Percentiles rank a stretch among this genome's conserved stretches.
Evolutionary conservation across 2,329 filamentous ascomycete genomes (phyloP).

Genomic region (Aureobasidium sp.): DNA sequence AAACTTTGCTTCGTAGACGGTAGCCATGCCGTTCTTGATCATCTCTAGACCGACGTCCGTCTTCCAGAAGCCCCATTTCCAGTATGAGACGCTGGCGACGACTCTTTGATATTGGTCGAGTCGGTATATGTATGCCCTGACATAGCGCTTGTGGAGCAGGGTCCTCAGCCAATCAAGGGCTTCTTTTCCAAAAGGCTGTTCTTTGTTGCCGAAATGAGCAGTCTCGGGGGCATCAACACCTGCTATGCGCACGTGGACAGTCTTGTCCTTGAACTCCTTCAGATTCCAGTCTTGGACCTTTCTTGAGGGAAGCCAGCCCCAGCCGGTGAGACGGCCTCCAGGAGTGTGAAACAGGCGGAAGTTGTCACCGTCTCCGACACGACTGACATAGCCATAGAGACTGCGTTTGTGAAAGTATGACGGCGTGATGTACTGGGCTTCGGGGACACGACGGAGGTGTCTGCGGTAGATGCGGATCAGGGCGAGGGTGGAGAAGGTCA

Average conservation of each 20-base stretch:
- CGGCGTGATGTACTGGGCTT: conserved; percentile 66
- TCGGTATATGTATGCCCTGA: conserved; percentile 76
- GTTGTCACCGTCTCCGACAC: conserved; percentile 93
- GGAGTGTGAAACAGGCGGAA: conserved; percentile 94
- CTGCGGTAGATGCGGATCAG: conserved; percentile 55
- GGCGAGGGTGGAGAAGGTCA: conserved; percentile 50
- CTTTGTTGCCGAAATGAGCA: conserved; percentile 83
- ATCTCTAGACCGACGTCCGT: conserved; percentile 85
- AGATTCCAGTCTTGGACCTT: conserved; percentile 5
- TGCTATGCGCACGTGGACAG: conserved; percentile 80
- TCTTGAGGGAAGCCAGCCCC: conserved; percentile 50
- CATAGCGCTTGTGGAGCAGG: conserved; percentile 64
- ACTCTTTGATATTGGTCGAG: conserved; percentile 89
- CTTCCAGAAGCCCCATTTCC: conserved; percentile 52
- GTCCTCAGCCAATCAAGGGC: conserved; percentile 72
- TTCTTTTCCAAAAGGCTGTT: conserved; percentile 76
- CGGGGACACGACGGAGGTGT: conserved; percentile 79
- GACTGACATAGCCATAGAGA: conserved; percentile 79
- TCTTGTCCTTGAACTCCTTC: conserved; percentile 33
- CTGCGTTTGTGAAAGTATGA: conserved; percentile 65
- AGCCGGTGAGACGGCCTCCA: conserved; percentile 77
- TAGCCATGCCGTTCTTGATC: conserved; percentile 77
- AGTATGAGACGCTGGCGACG: conserved; percentile 75
- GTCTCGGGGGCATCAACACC: conserved; percentile 90
- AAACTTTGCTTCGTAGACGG: conserved; percentile 86